A percentile compares a stretch with the other conserved stretches of the same genome.
phyloP scores from a whole-genome alignment of 2,329 filamentous ascomycete species.

The Neofusicoccum sp. region DNA sequence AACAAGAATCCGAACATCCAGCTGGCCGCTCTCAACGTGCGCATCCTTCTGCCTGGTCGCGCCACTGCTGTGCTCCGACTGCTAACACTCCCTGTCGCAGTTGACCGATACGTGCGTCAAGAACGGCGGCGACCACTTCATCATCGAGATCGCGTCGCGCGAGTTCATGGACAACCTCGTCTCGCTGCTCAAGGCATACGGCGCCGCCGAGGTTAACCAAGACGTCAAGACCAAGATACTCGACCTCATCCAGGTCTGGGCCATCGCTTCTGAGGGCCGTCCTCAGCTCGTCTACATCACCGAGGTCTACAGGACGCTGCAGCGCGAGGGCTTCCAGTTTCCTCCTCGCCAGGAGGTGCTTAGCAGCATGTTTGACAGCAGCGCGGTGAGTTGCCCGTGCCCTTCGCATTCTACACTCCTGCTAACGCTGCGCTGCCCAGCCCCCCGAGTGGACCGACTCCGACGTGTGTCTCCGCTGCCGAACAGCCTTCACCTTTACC shows the following conservation, averaged over 20 bases:
- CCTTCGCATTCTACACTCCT: too few species aligned
- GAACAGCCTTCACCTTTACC: slow-evolving; percentile 93
- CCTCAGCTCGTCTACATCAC: slow-evolving; percentile 83
- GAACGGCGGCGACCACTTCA: slow-evolving; percentile 94
- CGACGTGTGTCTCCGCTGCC: slow-evolving; percentile 97
- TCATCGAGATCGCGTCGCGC: slow-evolving; percentile 90
- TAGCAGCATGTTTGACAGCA: slow-evolving; percentile 98
- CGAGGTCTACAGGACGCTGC: slow-evolving; percentile 81
- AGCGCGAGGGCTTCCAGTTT: slow-evolving; percentile 85
- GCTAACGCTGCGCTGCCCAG: slow-evolving; percentile 47
- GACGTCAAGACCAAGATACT: slow-evolving; percentile 90
- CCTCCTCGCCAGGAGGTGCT: slow-evolving; percentile 83
- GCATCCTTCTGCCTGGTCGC: slow-evolving; percentile 26
- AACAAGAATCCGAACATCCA: slow-evolving; percentile 98
- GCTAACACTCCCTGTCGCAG: slow-evolving; percentile 44
- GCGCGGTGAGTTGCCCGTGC: slow-evolving; percentile 65
- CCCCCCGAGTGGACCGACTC: slow-evolving; percentile 98
- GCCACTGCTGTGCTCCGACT: not conserved
- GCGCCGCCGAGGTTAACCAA: slow-evolving; percentile 72
- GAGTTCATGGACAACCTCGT: slow-evolving; percentile 98
- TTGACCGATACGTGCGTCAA: slow-evolving; percentile 98
- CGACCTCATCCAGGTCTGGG: slow-evolving; percentile 92
- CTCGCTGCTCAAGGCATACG: slow-evolving; percentile 82
- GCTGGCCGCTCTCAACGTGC: slow-evolving; percentile 87
- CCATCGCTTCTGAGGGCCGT: slow-evolving; percentile 82